Base-by-base conservation (phyloP, 2,329 filamentous ascomycete species). In the Diaporthe amygdali region DNA sequence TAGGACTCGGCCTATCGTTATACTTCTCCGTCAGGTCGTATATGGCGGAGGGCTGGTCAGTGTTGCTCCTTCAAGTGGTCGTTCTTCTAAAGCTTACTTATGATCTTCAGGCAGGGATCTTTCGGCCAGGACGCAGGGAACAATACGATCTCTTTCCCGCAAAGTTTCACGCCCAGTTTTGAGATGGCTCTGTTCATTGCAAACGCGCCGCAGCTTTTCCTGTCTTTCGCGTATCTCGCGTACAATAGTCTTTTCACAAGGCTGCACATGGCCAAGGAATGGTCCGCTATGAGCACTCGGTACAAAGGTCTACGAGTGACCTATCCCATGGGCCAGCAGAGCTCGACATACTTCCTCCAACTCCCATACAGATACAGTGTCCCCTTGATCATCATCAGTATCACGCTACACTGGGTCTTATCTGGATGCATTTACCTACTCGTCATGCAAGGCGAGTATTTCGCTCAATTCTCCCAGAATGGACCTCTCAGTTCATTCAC, bases 321-420 rank as follows among this genome's bases (percentile, higher is more conserved):
- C 1, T 54, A 71, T 22, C 75, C 75, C 0, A 59, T 9, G 6
- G 76, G 76, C 2, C 30, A 74, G 6, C 77, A 78, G 47, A 27
- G 64, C 1, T 77, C 76, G 2, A 75, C 67, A 2, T 77, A 77
- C 56, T 63, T 75, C 44, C 69, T 78, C 2, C 75, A 77, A 46
- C 54, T 78, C 2, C 76, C 77, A 9, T 77, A 76, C 30, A 56
- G 56, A 12, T 77, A 75, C 55, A 74, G 73, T 20, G 30, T 77
- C 6, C 75, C 77, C 1, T 68, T 79, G 8, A 63, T 78, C 0
- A 32, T 54, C 3, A 52, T 71, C 1, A 74, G 74, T 37, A 54
- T 59, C 3, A 17, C 74, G 2, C 46, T 76, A 2, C 76, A 76
- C 52, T 75, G 74, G 74, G 25, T 75, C 1, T 39, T 77, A 46